These are phyloP conservation scores for Trypanosoma cruzi DNA, from an alignment of 208 protist species.

Conservation along the genomic window DNA sequence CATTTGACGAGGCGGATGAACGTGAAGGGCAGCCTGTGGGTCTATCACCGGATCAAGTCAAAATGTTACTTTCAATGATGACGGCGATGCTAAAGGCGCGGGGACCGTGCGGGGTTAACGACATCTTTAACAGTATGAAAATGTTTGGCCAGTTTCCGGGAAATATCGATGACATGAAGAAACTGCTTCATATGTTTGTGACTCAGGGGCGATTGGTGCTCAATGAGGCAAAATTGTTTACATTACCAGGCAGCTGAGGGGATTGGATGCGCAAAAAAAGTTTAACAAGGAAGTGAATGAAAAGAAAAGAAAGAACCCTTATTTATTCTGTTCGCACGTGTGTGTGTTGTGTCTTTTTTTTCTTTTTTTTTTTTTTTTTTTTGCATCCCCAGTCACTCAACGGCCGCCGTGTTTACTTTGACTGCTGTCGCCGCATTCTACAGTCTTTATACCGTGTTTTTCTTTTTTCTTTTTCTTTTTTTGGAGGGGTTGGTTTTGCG, in stretches of 20 bases:
- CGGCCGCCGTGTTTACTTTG: not conserved
- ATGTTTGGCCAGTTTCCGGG: conserved; percentile 72
- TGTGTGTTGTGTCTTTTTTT: conserved; percentile 16
- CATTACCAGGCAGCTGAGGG: conserved; percentile 29
- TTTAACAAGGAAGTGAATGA: not conserved
- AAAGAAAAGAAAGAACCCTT: not conserved
- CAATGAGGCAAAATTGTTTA: conserved; percentile 68
- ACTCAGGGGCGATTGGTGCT: conserved; percentile 43
- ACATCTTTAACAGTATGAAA: conserved; percentile 88
- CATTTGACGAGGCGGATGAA: conserved; percentile 39
- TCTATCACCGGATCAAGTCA: conserved; percentile 62
- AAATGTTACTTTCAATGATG: conserved; percentile 64
- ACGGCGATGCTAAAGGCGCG: conserved; percentile 61
- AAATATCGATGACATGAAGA: conserved; percentile 53
- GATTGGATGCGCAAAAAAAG: not conserved
- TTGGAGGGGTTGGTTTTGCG: not conserved
- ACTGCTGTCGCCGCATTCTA: not conserved
- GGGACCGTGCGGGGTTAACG: conserved; percentile 49
- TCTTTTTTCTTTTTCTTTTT: conserved; percentile 21
- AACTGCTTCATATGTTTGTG: conserved; percentile 73
- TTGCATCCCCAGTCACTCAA: not conserved
- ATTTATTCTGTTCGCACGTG: conserved; percentile 17
- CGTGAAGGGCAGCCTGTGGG: conserved; percentile 48
- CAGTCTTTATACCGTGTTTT: not conserved
- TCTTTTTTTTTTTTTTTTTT: conserved; percentile 9